These are phyloP conservation scores for Tolypocladium tundrense DNA, from an alignment of 2,329 filamentous ascomycete species.

Conservation along the genomic window DNA sequence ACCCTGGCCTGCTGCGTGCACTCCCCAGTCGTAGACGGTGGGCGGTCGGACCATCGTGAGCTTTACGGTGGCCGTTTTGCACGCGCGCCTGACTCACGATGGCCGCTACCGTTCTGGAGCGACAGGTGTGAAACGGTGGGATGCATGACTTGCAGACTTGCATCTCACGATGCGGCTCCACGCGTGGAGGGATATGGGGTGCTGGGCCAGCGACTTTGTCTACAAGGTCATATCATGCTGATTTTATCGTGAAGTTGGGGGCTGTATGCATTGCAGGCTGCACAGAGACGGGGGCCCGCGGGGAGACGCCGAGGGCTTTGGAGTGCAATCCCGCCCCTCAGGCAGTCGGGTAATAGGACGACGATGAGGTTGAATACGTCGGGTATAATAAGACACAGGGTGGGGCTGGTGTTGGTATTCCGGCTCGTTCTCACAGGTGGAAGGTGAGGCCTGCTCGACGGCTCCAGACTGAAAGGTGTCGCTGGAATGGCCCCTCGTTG, in stretches of 20 bases:
- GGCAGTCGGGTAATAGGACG: background rate
- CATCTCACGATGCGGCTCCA: background rate
- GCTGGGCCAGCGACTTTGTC: too few relatives aligned
- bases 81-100: background rate
- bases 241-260: background rate
- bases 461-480: background rate
- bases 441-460: background rate
- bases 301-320: background rate
- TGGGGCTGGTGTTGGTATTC: background rate
- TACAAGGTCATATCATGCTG: too few relatives aligned
- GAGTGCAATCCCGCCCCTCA: background rate
- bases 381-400: background rate
- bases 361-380: background rate
- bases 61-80: background rate
- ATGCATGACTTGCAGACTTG: background rate
- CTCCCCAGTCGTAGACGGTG: background rate
- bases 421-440: background rate
- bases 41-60: background rate
- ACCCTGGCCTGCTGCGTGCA: background rate
- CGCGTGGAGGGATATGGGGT: background rate
- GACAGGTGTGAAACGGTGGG: background rate
- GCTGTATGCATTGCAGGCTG: too few relatives aligned
- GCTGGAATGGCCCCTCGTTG: background rate
- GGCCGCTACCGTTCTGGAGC: background rate
- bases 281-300: background rate